Evolutionary conservation across 2,329 filamentous ascomycete species (phyloP).

Genomic region (Diplodia intermedia): DNA sequence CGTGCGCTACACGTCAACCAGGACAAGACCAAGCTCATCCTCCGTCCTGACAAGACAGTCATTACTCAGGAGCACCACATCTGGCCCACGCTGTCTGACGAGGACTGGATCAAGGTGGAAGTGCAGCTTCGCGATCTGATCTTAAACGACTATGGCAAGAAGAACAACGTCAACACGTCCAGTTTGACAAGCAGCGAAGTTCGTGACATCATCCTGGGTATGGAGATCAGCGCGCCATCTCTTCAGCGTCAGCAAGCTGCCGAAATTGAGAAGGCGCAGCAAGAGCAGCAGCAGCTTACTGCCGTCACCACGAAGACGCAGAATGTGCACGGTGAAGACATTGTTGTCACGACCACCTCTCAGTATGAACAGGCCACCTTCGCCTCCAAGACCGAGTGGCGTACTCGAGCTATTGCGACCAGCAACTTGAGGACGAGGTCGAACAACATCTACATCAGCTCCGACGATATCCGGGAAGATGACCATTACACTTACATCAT

Average conservation of each 20-base stretch:
- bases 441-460: conserved; percentile 99
- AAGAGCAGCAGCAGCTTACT: conserved; percentile 94
- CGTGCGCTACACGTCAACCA: conserved; percentile 96
- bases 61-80: conserved; percentile 99
- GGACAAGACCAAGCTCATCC: conserved; percentile 95
- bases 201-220: conserved; percentile 96
- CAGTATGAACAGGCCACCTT: conserved; percentile 98
- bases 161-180: conserved; percentile 99
- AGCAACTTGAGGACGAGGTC: conserved; percentile 91
- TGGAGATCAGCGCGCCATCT: conserved; percentile 98
- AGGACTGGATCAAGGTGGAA: conserved; percentile 99
- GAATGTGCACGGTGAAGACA: conserved; percentile 95
- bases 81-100: conserved; percentile 92
- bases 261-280: conserved; percentile 98
- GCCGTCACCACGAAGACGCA: conserved; percentile 98
- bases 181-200: conserved; percentile 97
- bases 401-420: conserved; percentile 93
- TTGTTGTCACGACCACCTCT: conserved; percentile 97
- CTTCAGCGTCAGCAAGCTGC: conserved; percentile 98
- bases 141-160: conserved; percentile 98
- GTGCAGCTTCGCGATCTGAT: conserved; percentile 94
- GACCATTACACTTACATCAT: conserved; percentile 94
- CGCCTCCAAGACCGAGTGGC: conserved; percentile 98
- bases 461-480: conserved; percentile 88
- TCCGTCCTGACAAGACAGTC: conserved; percentile 95